Evolutionary conservation across 257 asterid species (phyloP).

Genomic region (Perilla frutescens): DNA sequence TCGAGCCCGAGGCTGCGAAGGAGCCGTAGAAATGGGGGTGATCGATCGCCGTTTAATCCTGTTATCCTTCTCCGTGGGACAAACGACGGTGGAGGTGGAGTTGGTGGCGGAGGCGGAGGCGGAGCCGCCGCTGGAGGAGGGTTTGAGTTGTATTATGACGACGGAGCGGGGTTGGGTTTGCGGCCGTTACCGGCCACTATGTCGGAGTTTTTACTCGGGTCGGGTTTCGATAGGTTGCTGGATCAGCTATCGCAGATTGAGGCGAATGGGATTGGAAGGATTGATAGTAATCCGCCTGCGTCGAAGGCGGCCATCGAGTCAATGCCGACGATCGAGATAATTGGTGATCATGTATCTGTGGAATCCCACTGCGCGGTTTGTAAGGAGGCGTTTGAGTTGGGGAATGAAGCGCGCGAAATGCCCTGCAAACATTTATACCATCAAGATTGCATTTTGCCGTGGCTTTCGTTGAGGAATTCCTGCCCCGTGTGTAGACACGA

Average conservation of each 20-base stretch:
- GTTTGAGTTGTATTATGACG: constrained; percentile 80
- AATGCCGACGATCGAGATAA: constrained; percentile 66
- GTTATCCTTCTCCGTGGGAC: constrained; percentile 84
- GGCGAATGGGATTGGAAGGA: constrained; percentile 70
- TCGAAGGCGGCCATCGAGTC: constrained; percentile 84
- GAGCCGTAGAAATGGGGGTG: constrained; percentile 70
- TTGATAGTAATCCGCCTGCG: constrained; percentile 72
- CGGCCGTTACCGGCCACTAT: constrained; percentile 73
- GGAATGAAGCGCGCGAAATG: constrained; percentile 77
- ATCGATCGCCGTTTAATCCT: constrained; percentile 87
- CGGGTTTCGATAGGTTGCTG: constrained; percentile 82
- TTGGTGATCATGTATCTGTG: constrained; percentile 46
- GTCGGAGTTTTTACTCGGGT: constrained; percentile 84
- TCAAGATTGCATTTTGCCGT: constrained; percentile 79
- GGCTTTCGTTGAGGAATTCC: constrained; percentile 78
- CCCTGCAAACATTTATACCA: constrained; percentile 91
- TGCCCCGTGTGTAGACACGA: constrained; percentile 91
- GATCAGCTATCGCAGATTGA: constrained; percentile 79
- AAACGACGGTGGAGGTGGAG: constrained; percentile 48
- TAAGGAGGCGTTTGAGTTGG: constrained; percentile 78
- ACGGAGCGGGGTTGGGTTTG: constrained; percentile 82
- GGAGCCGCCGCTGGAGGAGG: constrained; percentile 51
- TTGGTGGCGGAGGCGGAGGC: constrained; percentile 22
- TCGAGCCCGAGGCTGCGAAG: constrained; percentile 68
- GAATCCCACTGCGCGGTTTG: constrained; percentile 86